phyloP scores from a whole-genome alignment of 2,329 filamentous ascomycete genomes.

The Colletotrichum lupini region DNA sequence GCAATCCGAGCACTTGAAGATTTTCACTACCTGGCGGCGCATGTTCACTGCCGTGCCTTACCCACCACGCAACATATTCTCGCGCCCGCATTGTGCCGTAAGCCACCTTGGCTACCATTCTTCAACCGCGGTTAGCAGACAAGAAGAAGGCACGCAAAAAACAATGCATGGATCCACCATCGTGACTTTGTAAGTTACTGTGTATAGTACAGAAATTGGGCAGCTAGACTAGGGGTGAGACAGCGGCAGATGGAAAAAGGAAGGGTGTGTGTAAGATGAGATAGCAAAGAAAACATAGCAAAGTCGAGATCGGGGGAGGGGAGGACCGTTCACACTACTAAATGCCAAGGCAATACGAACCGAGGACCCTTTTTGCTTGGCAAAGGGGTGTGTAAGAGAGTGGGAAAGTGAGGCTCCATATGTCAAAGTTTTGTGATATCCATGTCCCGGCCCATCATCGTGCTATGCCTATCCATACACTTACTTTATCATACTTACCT shows the following conservation, averaged over 20 bases:
- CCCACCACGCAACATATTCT: too few relatives aligned
- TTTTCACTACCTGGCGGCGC: background rate
- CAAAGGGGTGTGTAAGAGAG: background rate
- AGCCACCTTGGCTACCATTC: conserved; percentile 14
- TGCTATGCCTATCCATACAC: background rate
- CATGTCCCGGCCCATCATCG: background rate
- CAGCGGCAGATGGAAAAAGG: background rate
- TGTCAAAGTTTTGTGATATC: background rate
- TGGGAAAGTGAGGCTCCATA: background rate
- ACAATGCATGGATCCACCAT: conserved; percentile 1
- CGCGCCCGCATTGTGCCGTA: conserved; percentile 6
- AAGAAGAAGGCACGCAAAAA: background rate
- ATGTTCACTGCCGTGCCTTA: background rate
- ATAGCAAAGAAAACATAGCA: background rate
- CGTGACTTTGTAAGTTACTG: background rate
- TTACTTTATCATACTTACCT: background rate
- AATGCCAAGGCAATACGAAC: conserved; percentile 20
- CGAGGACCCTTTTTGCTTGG: conserved; percentile 18
- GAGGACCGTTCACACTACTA: background rate
- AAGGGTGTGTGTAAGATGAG: background rate
- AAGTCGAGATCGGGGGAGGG: background rate
- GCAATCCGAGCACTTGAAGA: background rate
- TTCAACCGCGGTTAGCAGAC: background rate
- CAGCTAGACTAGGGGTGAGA: background rate
- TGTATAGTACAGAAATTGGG: background rate